Evolutionary conservation across 202 grass and related monocot genomes (phyloP).

Genomic region (Setaria italica): DNA sequence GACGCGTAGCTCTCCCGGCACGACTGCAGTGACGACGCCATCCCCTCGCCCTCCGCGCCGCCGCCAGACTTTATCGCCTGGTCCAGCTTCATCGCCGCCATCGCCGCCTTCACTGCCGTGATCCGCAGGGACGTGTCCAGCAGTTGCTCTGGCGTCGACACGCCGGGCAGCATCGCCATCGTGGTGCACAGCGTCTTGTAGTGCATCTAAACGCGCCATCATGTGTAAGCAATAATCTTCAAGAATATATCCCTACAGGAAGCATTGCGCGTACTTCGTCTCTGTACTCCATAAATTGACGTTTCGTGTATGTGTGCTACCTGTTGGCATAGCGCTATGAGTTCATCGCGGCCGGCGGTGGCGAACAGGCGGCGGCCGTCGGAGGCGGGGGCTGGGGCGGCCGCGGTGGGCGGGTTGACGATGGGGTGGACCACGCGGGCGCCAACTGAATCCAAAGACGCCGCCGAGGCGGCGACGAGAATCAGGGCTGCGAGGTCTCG

Average conservation of each 20-base stretch:
- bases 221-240: not conserved
- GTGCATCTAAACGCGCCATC: slow-evolving; percentile 36
- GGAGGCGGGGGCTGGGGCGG: not conserved
- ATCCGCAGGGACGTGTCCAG: slow-evolving; percentile 46
- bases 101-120: slow-evolving; percentile 45
- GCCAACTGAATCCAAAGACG: slow-evolving; percentile 26
- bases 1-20: slow-evolving; percentile 75
- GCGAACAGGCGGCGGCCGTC: slow-evolving; percentile 33
- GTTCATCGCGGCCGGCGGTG: not conserved
- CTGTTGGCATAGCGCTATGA: slow-evolving; percentile 49
- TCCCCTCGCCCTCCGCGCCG: slow-evolving; percentile 15
- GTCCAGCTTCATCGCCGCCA: slow-evolving; percentile 50
- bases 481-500: slow-evolving; percentile 19
- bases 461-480: slow-evolving; percentile 37
- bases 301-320: not conserved
- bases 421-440: slow-evolving; percentile 45
- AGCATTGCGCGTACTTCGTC: too few species aligned
- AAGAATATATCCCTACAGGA: not conserved
- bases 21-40: slow-evolving; percentile 49
- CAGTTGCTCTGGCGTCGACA: slow-evolving; percentile 49
- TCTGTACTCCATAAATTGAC: not conserved
- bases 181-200: slow-evolving; percentile 58
- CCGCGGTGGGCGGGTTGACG: not conserved
- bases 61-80: not conserved
- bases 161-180: slow-evolving; percentile 49